Percentiles rank a stretch among this genome's conserved stretches.
Evolutionary conservation across 2,329 filamentous ascomycete genomes (phyloP).

Genomic region (Ophiocordyceps australis): DNA sequence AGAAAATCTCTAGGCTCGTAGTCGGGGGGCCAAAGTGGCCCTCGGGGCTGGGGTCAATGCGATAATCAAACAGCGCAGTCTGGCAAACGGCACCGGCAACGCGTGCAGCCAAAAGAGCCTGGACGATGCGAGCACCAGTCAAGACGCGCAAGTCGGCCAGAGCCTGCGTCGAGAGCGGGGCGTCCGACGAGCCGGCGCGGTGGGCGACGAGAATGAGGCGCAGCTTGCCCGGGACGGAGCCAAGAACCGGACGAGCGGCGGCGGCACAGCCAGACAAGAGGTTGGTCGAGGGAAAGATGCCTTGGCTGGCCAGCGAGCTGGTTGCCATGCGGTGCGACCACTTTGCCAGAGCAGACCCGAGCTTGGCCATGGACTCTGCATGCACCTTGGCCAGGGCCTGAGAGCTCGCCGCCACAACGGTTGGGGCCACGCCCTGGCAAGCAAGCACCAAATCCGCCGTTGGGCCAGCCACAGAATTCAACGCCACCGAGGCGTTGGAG

Average conservation of each 20-base stretch:
- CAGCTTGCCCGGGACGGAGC: constrained; percentile 50
- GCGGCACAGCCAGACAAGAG: constrained; percentile 31
- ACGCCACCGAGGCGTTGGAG: constrained; percentile 66
- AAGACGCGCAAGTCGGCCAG: constrained; percentile 72
- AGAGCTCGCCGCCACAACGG: constrained; percentile 63
- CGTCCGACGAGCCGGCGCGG: constrained; percentile 41
- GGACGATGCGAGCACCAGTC: constrained; percentile 62
- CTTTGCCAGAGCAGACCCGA: constrained; percentile 45
- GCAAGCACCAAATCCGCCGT: constrained; percentile 55
- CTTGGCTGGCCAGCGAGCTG: constrained; percentile 47
- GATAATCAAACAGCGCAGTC: constrained; percentile 76
- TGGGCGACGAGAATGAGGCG: constrained; percentile 71
- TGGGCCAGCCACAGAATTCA: constrained; percentile 72
- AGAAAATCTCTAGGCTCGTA: constrained; percentile 59
- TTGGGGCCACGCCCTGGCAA: constrained; percentile 59
- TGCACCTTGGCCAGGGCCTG: constrained; percentile 54
- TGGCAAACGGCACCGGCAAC: constrained; percentile 87
- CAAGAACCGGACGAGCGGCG: constrained; percentile 38
- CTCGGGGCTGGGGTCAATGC: constrained; percentile 25
- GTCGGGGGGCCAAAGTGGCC: constrained; percentile 69
- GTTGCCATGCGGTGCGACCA: constrained; percentile 55
- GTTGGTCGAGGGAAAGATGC: constrained; percentile 47
- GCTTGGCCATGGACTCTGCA: constrained; percentile 35
- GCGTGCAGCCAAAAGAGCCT: constrained; percentile 63
- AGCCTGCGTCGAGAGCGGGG: constrained; percentile 46